Percentiles rank a stretch among this genome's conserved stretches.
phyloP scores from a whole-genome alignment of 768 basidiomycete genomes.

The Piloderma croceum region DNA sequence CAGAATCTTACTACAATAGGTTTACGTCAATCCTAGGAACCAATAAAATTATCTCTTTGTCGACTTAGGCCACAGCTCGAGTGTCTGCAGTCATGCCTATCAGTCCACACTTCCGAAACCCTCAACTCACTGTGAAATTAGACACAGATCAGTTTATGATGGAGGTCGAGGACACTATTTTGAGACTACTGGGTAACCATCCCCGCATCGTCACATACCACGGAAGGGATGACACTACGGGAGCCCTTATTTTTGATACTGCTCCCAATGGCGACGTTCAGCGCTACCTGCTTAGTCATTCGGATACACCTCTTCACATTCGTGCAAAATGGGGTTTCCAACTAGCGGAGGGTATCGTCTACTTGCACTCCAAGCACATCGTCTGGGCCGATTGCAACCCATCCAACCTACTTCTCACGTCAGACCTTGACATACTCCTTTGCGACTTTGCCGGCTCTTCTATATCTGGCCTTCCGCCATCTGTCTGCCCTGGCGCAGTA shows the following conservation, averaged over 20 bases:
- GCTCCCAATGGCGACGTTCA: no score
- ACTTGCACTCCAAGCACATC: background rate
- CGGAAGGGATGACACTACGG: no score
- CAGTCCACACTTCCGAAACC: no score
- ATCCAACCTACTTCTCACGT: slow-evolving; percentile 1
- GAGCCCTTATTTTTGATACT: no score
- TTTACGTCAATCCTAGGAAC: no score
- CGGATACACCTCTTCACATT: background rate
- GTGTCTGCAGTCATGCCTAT: no score
- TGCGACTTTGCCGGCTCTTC: slow-evolving; percentile 4
- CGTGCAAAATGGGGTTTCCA: slow-evolving; percentile 3
- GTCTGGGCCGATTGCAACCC: slow-evolving; percentile 7
- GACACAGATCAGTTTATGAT: no score
- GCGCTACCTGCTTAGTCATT: background rate
- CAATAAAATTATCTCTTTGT: no score
- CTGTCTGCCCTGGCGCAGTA: no score
- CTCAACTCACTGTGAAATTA: no score
- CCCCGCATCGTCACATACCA: slow-evolving; percentile 3
- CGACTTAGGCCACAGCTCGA: no score
- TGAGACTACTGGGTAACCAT: background rate
- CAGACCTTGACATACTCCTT: slow-evolving; percentile 4
- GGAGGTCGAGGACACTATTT: slow-evolving; percentile 2
- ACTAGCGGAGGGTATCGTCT: slow-evolving; percentile 7
- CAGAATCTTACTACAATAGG: no score
- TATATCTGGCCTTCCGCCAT: background rate